phyloP scores from a whole-genome alignment of 2,329 filamentous ascomycete species.

The Blastomyces gilchristii region DNA sequence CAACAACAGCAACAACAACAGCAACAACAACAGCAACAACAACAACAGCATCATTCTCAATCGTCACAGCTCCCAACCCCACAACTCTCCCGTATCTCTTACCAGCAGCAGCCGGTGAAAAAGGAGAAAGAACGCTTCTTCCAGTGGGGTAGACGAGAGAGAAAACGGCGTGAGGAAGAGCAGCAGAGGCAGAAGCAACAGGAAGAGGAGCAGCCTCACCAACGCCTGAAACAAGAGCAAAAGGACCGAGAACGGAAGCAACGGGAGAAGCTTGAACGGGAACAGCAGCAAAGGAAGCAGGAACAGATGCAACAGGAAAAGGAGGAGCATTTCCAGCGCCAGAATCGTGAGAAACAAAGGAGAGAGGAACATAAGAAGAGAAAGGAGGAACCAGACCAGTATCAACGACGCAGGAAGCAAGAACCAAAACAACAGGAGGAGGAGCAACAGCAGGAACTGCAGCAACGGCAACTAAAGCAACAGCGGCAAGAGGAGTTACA shows the following conservation, averaged over 20 bases:
- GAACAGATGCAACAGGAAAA: background rate
- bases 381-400: background rate
- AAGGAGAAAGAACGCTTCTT: background rate
- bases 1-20: background rate
- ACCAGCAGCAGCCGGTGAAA: background rate
- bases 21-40: background rate
- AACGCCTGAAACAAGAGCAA: slow-evolving; percentile 7
- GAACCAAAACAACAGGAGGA: background rate
- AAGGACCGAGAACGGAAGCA: background rate
- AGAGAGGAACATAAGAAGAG: background rate
- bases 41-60: background rate
- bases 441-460: background rate
- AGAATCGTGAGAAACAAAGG: slow-evolving; percentile 8
- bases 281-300: slow-evolving; percentile 5
- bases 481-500: slow-evolving; percentile 3
- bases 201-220: background rate
- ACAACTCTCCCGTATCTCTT: background rate
- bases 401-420: background rate
- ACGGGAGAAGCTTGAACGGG: slow-evolving; percentile 11
- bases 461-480: background rate
- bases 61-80: background rate
- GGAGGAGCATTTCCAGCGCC: background rate
- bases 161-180: slow-evolving; percentile 5
- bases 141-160: background rate
- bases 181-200: background rate